Evolutionary conservation across 1,284 basidiomycete genomes (phyloP).

Genomic region (Papiliotrema fonsecae): DNA sequence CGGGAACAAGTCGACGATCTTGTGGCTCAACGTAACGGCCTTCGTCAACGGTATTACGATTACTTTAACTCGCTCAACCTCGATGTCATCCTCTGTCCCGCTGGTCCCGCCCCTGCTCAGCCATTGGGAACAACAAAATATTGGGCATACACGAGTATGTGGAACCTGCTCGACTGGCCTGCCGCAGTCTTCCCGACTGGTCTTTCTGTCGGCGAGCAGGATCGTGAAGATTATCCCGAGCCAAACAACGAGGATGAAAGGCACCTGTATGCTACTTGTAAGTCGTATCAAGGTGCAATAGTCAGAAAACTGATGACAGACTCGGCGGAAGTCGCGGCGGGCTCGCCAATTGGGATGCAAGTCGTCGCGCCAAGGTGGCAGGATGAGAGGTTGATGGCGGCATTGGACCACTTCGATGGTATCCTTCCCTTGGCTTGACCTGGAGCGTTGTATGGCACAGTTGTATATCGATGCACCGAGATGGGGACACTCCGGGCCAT

Average conservation of each 20-base stretch:
- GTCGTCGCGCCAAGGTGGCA: conserved; percentile 17
- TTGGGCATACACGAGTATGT: conserved; percentile 57
- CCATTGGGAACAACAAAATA: conserved; percentile 33
- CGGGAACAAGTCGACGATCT: not conserved
- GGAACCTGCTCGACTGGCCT: conserved; percentile 66
- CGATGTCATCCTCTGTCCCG: conserved; percentile 40
- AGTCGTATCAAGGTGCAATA: not conserved
- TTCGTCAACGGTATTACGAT: conserved; percentile 19
- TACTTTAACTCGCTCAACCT: conserved; percentile 24
- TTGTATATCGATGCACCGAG: too few species aligned
- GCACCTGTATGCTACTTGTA: conserved; percentile 21
- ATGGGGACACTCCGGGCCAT: too few species aligned
- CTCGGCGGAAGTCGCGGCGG: conserved; percentile 10
- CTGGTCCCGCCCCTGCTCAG: conserved; percentile 34
- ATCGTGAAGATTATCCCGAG: conserved; percentile 25
- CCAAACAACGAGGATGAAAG: conserved; percentile 23
- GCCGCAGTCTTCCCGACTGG: conserved; percentile 63
- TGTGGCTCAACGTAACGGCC: not conserved
- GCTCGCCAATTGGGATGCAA: conserved; percentile 21
- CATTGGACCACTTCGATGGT: conserved; percentile 5
- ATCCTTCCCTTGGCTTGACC: not conserved
- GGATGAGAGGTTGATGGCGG: conserved; percentile 22
- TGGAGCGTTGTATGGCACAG: too few species aligned
- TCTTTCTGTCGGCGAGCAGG: conserved; percentile 14
- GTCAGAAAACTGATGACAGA: not conserved